Base-by-base conservation (phyloP, 106 monocot species). In the Dendrobium huoshanense region DNA sequence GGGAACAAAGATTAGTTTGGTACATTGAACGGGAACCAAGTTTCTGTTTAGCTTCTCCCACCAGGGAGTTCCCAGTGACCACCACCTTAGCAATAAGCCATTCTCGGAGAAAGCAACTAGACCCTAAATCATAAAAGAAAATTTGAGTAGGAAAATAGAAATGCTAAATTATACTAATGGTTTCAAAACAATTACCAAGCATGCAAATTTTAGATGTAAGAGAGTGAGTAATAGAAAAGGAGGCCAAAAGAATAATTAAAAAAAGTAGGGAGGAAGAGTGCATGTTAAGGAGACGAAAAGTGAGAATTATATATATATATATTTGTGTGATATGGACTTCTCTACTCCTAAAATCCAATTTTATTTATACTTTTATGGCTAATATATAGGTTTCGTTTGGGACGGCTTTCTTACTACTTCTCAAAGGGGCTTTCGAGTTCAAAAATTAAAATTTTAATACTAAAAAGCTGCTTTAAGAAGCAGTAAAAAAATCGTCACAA, bases 101-200 rank as follows among this genome's bases (percentile, higher is more conserved):
- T 95, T 90, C 89, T 99, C 99, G 80, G 99, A 99, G 84, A 99
- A 99, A n/a, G 99, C 99, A 81, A 95, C 93, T 42, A 99, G 72
- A 18, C 99, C 99, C 99, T 98, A 79, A 19, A 77, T 77, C 41
- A 78, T 47, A 72, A 83, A 17, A 80, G 70, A 61, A 20, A 58
- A 27, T 47, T 61, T 79, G 4, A 73, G 61, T 64, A 72, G 61
- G 78, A 15, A 41, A 15, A 73, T 18, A 73, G 16, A 73, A 73
- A 73, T 73, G 0, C 0, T 0, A 18, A 41, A 73, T 0, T 73
- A 73, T 16, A 41, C 24, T 29, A 67, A 31, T 24, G 5, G 9
- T 1, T 9, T 67, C 29, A 67, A 64, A 67, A 10, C 11, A 67
- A 67, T 20, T 59, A 59, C 7, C 18, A 59, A 3, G 55, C 1